Percentiles rank a stretch among this genome's conserved stretches.
These are phyloP conservation scores for Clarireedia paspali DNA, from an alignment of 2,329 filamentous ascomycete genomes.

Conservation along the genomic window DNA sequence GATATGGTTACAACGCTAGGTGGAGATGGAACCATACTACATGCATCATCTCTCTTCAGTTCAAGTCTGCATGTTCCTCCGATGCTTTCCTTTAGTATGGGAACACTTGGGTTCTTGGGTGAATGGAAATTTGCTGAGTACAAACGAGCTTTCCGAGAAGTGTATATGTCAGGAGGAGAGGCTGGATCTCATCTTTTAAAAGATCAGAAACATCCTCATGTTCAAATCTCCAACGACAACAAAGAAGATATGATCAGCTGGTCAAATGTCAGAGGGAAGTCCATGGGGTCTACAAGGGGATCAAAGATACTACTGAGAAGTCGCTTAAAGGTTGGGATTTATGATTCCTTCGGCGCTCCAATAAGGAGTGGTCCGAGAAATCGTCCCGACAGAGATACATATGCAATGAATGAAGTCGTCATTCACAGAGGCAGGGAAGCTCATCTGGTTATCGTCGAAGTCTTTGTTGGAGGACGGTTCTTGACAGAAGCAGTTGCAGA, in stretches of 20 bases:
- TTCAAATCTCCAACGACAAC: constrained; percentile 16
- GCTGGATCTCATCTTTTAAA: constrained; percentile 28
- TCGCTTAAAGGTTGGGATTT: constrained; percentile 78
- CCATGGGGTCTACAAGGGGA: constrained; percentile 65
- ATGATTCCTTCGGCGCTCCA: constrained; percentile 57
- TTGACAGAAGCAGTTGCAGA: constrained; percentile 92
- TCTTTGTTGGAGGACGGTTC: constrained; percentile 82
- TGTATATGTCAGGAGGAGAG: constrained; percentile 72
- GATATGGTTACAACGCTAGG: constrained; percentile 87
- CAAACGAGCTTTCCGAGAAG: constrained; percentile 84
- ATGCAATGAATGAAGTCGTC: constrained; percentile 90
- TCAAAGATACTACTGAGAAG: constrained; percentile 82
- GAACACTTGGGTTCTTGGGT: constrained; percentile 85
- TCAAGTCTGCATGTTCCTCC: constrained; percentile 76
- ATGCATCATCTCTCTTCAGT: constrained; percentile 80
- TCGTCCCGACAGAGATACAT: constrained; percentile 33
- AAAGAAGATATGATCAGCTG: constrained; percentile 46
- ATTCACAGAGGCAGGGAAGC: constrained; percentile 86
- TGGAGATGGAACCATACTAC: constrained; percentile 85
- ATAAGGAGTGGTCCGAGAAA: constrained; percentile 36
- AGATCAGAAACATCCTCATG: constrained; percentile 27
- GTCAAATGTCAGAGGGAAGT: constrained; percentile 70
- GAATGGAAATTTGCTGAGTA: constrained; percentile 96
- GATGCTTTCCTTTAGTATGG: constrained; percentile 93
- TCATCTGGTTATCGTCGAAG: constrained; percentile 85